These are phyloP conservation scores for Mytilinidion resinicola DNA, from an alignment of 495 filamentous ascomycete genomes.

Conservation along the genomic window DNA sequence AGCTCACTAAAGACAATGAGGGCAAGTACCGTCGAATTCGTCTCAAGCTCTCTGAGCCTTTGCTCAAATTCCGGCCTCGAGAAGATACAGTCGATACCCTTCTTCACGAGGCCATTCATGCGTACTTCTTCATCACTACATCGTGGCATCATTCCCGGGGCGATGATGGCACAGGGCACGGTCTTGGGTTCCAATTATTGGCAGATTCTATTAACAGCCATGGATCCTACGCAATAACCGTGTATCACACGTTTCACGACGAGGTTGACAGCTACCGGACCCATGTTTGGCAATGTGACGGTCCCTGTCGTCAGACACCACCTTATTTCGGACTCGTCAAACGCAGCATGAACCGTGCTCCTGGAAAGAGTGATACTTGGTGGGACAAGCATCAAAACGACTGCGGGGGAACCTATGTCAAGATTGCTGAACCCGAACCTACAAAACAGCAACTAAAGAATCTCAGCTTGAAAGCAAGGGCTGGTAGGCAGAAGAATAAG, in stretches of 20 bases:
- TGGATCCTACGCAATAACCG: conserved; percentile 29
- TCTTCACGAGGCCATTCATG: conserved; percentile 37
- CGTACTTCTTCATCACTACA: conserved; percentile 38
- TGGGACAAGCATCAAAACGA: conserved; percentile 31
- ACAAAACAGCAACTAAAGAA: conserved; percentile 30
- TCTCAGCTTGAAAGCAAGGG: conserved; percentile 30
- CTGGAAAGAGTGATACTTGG: conserved; percentile 33
- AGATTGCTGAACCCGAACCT: conserved; percentile 31
- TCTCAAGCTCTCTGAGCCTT: conserved; percentile 33
- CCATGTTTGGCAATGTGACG: conserved; percentile 36
- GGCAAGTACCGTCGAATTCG: conserved; percentile 34
- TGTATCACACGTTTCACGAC: conserved; percentile 36
- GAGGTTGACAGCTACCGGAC: conserved; percentile 36
- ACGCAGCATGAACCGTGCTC: conserved; percentile 34
- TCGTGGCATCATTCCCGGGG: conserved; percentile 33
- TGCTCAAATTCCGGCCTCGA: conserved; percentile 34
- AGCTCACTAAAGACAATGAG: conserved; percentile 29
- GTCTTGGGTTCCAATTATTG: conserved; percentile 33
- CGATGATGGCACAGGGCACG: conserved; percentile 36
- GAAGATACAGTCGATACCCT: conserved; percentile 35
- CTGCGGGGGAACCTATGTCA: conserved; percentile 33
- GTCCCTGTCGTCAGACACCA: conserved; percentile 25
- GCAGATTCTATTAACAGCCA: conserved; percentile 35
- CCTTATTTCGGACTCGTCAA: conserved; percentile 37
- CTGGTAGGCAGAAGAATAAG: conserved; percentile 36